Evolutionary conservation across 2,329 filamentous ascomycete genomes (phyloP).

Genomic region (Aspergillus ibericus): DNA sequence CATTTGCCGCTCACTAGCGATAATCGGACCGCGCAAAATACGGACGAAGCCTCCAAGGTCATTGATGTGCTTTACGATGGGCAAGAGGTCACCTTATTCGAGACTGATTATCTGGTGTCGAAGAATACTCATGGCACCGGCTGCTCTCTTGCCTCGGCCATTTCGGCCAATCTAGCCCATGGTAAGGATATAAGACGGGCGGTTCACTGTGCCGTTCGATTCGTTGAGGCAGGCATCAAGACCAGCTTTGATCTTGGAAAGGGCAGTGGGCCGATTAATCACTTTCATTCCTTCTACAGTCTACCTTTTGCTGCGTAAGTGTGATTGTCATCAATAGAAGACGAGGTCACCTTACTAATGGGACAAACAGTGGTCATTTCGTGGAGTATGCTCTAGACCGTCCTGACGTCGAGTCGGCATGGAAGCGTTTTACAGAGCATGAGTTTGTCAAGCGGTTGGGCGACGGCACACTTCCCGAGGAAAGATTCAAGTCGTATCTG

Average conservation of each 20-base stretch:
- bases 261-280: conserved; percentile 66
- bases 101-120: conserved; percentile 69
- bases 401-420: conserved; percentile 70
- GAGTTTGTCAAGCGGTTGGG: conserved; percentile 78
- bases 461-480: conserved; percentile 69
- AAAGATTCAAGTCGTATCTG: conserved; percentile 84
- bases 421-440: conserved; percentile 77
- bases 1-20: conserved; percentile 75
- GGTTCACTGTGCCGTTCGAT: conserved; percentile 57
- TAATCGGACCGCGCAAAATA: conserved; percentile 57
- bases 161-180: conserved; percentile 61
- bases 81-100: conserved; percentile 59
- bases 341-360: neutral
- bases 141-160: conserved; percentile 81
- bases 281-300: conserved; percentile 63
- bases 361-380: conserved; percentile 64
- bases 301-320: conserved; percentile 60
- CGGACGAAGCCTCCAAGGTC: conserved; percentile 64
- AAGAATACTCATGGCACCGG: conserved; percentile 92
- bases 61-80: conserved; percentile 75
- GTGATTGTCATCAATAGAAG: neutral
- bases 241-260: conserved; percentile 57
- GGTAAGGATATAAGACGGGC: conserved; percentile 52
- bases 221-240: conserved; percentile 62
- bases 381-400: conserved; percentile 78